Base-by-base conservation (phyloP, 2,329 filamentous ascomycete species). In the Colletotrichum sp. region DNA sequence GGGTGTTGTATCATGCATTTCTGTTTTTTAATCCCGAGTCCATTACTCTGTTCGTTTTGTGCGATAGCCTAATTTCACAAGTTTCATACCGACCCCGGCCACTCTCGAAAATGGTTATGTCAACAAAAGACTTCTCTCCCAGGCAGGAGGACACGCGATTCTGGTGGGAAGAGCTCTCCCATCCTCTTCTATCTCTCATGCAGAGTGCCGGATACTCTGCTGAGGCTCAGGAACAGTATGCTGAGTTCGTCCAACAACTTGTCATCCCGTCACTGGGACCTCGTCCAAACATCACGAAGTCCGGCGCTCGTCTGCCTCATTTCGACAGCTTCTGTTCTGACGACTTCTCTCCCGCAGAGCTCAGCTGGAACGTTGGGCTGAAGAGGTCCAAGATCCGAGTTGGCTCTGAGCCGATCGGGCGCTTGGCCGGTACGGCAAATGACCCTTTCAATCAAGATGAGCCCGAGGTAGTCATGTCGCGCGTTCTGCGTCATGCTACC, bases 331-430 rank as follows among this genome's bases (percentile, higher is more conserved):
- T 75, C 55, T 75, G 72, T 28, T 71, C 72, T 15, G 85, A 86
- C 64, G 81, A 86, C 66, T 75, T 82, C 60, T 82, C 79, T 3
- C 85, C 84, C 0, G 77, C 85, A 8, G 84, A 86, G 76, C 71
- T 85, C 3, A 86, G 84, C 76, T 85, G 84, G 84, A 81, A 82
- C 18, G 85, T 81, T 2, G 77, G 78, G 0, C 34, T n/a, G 3
- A 62, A 70, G 1, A 55, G 67, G 3, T 82, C 83, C n/a, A 80
- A 69, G 1, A 78, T 85, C 21, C 77, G 83, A 2, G 84, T 81
- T 32, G 81, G 82, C 2, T 76, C 83, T 2, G 84, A 85, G 67
- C 82, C 84, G 0, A 80, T 85, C 26, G 77, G 78, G 15, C 66
- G 62, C 3, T 65, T 77, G n/a, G 82, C 83, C 6, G 82, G 81